Evolutionary conservation across 306 rosid genomes (phyloP), one percentile per base, ranked within the genome.

Genomic region (Alnus glutinosa): DNA sequence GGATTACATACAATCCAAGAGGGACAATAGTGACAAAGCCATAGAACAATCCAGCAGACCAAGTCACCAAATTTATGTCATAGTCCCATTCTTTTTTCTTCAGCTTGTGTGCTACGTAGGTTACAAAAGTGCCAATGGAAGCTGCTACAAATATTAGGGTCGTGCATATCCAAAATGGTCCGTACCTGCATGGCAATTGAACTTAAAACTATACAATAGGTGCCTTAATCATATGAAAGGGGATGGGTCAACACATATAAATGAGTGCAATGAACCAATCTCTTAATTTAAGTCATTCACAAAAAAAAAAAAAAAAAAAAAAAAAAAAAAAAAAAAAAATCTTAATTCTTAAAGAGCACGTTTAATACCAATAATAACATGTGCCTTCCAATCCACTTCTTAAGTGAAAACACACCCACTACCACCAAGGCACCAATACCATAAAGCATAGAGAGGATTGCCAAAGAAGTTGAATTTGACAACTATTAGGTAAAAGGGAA

Each of bases 131-230:
- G 77, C 98, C 96, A 48, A 95, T 95, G 28, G 98, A 84, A 80
- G 97, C 98, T 49, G 98, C 98, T 16, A 92, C 94, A 80, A 94
- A 94, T 80, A 94, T 94, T 75, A 92, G 88, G 64, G 98, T 94
- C 48, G 97, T 92, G 83, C 98, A 94, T 81, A 94, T 92, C 98
- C 98, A 94, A 87, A 94, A 94, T 62, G 98, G 98, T 64, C 98
- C 98, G 55, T 94, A 94, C 87, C 98, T 95, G 90, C 66, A 74
- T 19, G 77, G 36, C n/a, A 80, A 79, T 83, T 64, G 75, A 59
- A 54, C 10, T 39, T 16, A n/a, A 42, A 64, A 64, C 15, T 15
- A 64, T 15, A 64, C 19, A 36, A 64, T 13, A 64, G 11, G 47
- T 6, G 47, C 48, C 48, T 64, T 37, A 15, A 64, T 64, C 48